Evolutionary conservation across 331 rosid species (phyloP).

Genomic region (Arachis monticola): DNA sequence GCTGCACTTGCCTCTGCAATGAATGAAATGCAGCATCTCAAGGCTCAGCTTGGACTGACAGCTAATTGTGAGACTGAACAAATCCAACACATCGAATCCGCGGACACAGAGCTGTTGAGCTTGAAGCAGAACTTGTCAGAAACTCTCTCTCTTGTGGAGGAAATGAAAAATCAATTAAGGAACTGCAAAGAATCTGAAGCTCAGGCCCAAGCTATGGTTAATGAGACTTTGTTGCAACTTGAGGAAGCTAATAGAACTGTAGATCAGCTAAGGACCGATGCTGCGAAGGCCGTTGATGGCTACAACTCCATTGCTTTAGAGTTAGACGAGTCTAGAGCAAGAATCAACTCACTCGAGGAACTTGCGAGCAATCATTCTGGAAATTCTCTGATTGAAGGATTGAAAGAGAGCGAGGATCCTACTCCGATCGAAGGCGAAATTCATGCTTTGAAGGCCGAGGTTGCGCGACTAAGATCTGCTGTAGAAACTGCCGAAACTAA

Average conservation of each 20-base stretch:
- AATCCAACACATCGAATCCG: constrained; percentile 50
- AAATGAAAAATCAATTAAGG: constrained; percentile 60
- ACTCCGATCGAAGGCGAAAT: constrained; percentile 50
- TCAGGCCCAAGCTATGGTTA: constrained; percentile 57
- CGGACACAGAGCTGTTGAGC: constrained; percentile 59
- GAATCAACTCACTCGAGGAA: constrained; percentile 58
- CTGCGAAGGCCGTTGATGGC: constrained; percentile 55
- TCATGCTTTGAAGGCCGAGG: constrained; percentile 59
- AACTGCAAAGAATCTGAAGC: constrained; percentile 71
- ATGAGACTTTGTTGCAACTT: constrained; percentile 71
- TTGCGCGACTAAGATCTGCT: constrained; percentile 55
- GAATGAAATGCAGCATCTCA: constrained; percentile 74
- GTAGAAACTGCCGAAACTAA: constrained; percentile 71
- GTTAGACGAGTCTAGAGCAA: constrained; percentile 64
- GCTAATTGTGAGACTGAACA: constrained; percentile 56
- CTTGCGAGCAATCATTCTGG: constrained; percentile 50
- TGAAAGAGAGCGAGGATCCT: constrained; percentile 36
- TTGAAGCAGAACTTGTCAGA: constrained; percentile 71
- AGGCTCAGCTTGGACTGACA: constrained; percentile 66
- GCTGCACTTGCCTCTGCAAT: constrained; percentile 63
- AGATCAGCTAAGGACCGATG: constrained; percentile 63
- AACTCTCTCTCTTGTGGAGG: constrained; percentile 63
- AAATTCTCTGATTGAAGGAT: constrained; percentile 34
- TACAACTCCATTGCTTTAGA: constrained; percentile 59
- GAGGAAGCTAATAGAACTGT: constrained; percentile 67